phyloP scores from a whole-genome alignment of 768 basidiomycete genomes.

The Lentinus brumalis region DNA sequence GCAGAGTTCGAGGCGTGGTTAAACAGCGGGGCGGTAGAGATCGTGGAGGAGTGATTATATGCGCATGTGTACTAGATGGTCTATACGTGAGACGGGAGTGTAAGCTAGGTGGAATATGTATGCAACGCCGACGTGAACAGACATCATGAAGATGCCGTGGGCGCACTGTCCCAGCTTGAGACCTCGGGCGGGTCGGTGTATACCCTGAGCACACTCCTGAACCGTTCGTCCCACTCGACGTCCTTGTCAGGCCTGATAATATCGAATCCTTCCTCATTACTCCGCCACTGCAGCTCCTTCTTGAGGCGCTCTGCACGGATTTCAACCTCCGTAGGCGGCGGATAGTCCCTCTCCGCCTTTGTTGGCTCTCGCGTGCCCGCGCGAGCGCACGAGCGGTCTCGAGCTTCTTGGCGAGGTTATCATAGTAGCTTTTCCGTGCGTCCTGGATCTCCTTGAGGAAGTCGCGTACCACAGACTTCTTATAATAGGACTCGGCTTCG shows the following conservation, averaged over 20 bases:
- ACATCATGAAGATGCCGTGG: constrained; percentile 4
- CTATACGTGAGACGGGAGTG: constrained; percentile 10
- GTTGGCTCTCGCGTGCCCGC: constrained; percentile 78
- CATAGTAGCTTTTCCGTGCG: constrained; percentile 76
- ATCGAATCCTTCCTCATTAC: constrained; percentile 78
- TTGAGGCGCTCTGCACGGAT: constrained; percentile 84
- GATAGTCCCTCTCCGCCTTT: constrained; percentile 74
- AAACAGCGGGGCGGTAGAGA: constrained; percentile 62
- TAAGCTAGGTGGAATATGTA: constrained; percentile 8
- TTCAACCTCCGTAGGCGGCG: constrained; percentile 87
- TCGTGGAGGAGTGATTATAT: constrained; percentile 31
- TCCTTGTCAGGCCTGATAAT: constrained; percentile 64
- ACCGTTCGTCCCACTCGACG: constrained; percentile 79
- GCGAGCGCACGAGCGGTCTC: constrained; percentile 74
- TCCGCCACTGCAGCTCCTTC: constrained; percentile 87
- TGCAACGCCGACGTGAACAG: constrained; percentile 6
- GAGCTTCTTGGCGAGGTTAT: constrained; percentile 65
- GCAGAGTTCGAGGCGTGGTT: constrained; percentile 73
- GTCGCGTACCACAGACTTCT: constrained; percentile 55
- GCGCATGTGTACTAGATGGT: background rate
- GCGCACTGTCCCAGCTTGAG: constrained; percentile 6
- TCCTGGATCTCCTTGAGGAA: constrained; percentile 59
- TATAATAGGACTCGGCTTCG: constrained; percentile 68
- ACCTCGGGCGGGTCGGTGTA: constrained; percentile 48
- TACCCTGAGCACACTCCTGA: constrained; percentile 58